A percentile compares a stretch with the other conserved stretches of the same genome.
Conservation (phyloP, 2,329 filamentous ascomycete genomes). For the Alternaria dauci region DNA sequence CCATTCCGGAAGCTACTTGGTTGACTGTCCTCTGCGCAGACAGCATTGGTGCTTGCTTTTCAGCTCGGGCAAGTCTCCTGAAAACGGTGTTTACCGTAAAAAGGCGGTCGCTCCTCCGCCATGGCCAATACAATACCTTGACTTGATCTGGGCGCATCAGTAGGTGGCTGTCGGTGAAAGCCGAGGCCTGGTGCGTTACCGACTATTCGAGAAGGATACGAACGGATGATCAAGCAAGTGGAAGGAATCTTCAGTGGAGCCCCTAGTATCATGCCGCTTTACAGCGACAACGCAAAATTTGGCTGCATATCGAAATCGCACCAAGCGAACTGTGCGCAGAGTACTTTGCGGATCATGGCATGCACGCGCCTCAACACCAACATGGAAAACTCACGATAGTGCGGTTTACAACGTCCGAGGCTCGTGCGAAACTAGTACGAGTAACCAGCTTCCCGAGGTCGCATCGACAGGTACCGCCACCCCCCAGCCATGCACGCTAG, state of each 20-base stretch:
- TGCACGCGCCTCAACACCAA: constrained; percentile 13
- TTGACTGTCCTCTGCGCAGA: not conserved
- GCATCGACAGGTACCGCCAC: too few relatives aligned
- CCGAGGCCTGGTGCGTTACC: not conserved
- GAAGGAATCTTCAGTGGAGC: not conserved
- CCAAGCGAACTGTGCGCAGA: not conserved
- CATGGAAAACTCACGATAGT: constrained; percentile 8
- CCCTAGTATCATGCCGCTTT: not conserved
- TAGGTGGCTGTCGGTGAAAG: not conserved
- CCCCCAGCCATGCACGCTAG: not conserved
- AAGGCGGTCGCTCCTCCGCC: not conserved
- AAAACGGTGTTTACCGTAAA: not conserved
- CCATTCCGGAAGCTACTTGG: not conserved
- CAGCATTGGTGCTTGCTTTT: not conserved
- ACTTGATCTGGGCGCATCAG: not conserved
- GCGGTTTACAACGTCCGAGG: constrained; percentile 4
- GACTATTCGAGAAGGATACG: constrained; percentile 4
- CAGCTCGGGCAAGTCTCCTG: not conserved
- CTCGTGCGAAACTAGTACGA: constrained; percentile 9
- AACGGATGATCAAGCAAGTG: not conserved
- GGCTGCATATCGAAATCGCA: constrained; percentile 3
- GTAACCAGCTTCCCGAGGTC: not conserved
- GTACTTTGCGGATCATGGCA: not conserved
- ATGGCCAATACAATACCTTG: not conserved
- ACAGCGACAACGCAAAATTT: not conserved